Evolutionary conservation across 2,329 filamentous ascomycete genomes (phyloP), one percentile per base, ranked within the genome.

Genomic region (Ceratocystis diversiconidia): DNA sequence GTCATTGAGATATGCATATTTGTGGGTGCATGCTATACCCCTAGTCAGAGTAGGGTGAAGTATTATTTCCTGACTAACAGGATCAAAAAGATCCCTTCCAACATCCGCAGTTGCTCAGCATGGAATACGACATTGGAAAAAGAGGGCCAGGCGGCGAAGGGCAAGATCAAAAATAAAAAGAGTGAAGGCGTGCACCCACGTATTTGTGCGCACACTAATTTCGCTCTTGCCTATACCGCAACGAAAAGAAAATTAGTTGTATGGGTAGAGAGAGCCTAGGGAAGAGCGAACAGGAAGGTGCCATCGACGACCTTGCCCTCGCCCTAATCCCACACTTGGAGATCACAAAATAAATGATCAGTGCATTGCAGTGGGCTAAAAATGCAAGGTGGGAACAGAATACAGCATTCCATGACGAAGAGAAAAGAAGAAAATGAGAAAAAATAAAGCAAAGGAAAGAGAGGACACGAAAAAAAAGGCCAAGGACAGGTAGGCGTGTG

Each of bases 1-100:
- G 60, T 62, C 43, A 48, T 62, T 62, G 41, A 62, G 28, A 62
- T 62, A 62, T 62, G 60, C 60, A 48, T 62, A 48, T 62, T 62
- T 62, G 60, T 62, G 60, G 60, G 28, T 62, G 60, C 44, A 62
- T 62, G 60, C 60, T 62, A 57, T 28, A 57, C 22, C 52, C 22
- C 52, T 57, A 25, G 43, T 62, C 60, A 25, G 41, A 43, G 36
- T 48, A 46, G 60, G 36, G 7, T 17, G 60, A n/a, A 28, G 12
- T 62, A 30, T 57, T 57, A 57, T 57, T 30, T 57, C 17, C 52
- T 57, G 52, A 57, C 52, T 30, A 57, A 57, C 22, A 57, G 52
- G 52, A 57, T 57, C 52, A 57, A 57, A 57, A 57, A 57, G 52
- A 57, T 57, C 52, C 41, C 32, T 62, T 22, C 10, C 19, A 62